Evolutionary conservation across 202 grass and related monocot species (phyloP).

Genomic region (Eragrostis tef): DNA sequence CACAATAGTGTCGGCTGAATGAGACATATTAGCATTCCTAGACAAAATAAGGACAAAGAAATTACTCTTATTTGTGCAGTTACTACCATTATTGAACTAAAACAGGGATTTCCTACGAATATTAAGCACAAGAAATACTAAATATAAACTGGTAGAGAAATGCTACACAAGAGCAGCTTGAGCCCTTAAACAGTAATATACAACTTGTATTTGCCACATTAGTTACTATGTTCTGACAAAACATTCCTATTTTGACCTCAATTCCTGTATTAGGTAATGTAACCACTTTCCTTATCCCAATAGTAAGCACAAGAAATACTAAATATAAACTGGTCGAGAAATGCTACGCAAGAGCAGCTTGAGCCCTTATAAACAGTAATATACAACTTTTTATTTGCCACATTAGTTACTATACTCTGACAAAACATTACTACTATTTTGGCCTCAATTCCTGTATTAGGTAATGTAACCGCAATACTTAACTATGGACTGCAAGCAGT

Average conservation of each 20-base stretch:
- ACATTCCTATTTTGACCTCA: background rate
- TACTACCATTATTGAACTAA: background rate
- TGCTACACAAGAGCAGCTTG: background rate
- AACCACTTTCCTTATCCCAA: no score
- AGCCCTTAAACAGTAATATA: constrained; percentile 23
- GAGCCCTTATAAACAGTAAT: no score
- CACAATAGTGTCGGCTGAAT: background rate
- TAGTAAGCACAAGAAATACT: no score
- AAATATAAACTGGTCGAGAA: no score
- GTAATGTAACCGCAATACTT: background rate
- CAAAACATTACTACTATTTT: no score
- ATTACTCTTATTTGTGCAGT: background rate
- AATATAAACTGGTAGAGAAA: background rate
- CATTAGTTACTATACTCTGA: no score
- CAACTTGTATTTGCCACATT: background rate
- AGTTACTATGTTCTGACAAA: constrained; percentile 4
- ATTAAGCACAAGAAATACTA: constrained; percentile 1
- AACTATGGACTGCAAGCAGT: background rate
- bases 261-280: background rate
- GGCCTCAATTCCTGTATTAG: no score
- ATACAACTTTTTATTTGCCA: no score
- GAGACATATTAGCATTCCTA: background rate
- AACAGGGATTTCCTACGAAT: background rate
- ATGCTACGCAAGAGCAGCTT: no score
- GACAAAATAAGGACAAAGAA: no score